These are phyloP conservation scores for Monilinia fructigena DNA, from an alignment of 2,329 filamentous ascomycete genomes.

Conservation along the genomic window DNA sequence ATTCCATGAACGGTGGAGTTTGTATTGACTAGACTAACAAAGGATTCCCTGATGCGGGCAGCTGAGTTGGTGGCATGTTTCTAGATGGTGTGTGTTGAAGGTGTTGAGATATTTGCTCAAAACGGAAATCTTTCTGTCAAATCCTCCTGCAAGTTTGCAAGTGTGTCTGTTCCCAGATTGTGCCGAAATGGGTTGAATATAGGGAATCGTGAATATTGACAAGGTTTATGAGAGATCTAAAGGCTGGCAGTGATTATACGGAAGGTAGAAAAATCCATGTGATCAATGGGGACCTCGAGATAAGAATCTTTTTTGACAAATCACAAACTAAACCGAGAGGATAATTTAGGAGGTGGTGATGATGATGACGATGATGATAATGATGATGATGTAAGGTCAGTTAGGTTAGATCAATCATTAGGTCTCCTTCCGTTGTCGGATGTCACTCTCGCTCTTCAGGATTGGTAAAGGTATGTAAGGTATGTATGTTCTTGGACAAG, in stretches of 20 bases:
- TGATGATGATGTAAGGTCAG: not conserved
- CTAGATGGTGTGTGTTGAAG: not conserved
- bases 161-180: not conserved
- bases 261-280: not conserved
- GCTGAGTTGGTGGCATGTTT: constrained; percentile 43
- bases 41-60: constrained; percentile 47
- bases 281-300: constrained; percentile 1
- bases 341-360: not conserved
- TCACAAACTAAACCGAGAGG: not conserved
- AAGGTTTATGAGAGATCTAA: not conserved
- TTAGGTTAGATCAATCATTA: not conserved
- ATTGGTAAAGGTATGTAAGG: not conserved
- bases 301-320: not conserved
- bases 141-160: not conserved
- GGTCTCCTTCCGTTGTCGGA: not conserved
- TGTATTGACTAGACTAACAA: constrained; percentile 41
- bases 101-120: constrained; percentile 1
- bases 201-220: not conserved
- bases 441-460: not conserved
- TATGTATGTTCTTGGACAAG: not conserved
- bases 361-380: constrained; percentile 4
- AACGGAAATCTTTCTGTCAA: not conserved
- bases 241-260: not conserved
- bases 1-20: not conserved
- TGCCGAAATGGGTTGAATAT: not conserved